phyloP scores from a whole-genome alignment of 2,329 filamentous ascomycete species.

The Mycosphaerelloides madeirae region DNA sequence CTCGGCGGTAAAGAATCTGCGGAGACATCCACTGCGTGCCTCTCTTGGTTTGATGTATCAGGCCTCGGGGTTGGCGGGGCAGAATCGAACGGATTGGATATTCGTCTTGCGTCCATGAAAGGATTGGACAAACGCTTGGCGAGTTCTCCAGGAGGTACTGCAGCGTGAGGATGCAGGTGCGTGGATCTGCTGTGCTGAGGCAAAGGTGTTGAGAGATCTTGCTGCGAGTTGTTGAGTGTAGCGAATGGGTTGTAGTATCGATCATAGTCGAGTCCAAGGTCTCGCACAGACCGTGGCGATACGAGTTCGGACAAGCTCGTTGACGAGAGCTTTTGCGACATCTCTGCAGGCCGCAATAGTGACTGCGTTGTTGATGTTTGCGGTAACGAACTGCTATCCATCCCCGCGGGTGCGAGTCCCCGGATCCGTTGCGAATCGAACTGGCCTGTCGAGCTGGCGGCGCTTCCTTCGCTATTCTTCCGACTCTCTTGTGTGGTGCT shows the following conservation, averaged over 20 bases:
- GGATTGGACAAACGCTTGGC: conserved; percentile 31
- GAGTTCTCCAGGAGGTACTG: conserved; percentile 22
- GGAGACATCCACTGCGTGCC: conserved; percentile 8
- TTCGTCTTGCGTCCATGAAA: conserved; percentile 28
- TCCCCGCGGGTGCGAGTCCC: neutral
- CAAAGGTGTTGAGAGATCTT: conserved; percentile 25
- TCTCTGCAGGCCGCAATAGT: conserved; percentile 15
- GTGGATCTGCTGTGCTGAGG: conserved; percentile 23
- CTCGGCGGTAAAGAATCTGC: conserved; percentile 10
- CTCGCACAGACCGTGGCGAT: conserved; percentile 32
- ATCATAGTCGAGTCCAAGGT: conserved; percentile 35
- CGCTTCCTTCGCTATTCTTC: conserved; percentile 18
- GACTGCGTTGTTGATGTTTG: conserved; percentile 11
- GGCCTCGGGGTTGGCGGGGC: conserved; percentile 19
- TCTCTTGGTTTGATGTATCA: conserved; percentile 9
- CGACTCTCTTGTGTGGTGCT: conserved; percentile 11
- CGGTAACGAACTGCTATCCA: neutral
- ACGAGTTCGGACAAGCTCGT: conserved; percentile 24
- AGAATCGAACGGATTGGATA: conserved; percentile 26
- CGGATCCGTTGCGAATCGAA: neutral
- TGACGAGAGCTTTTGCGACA: conserved; percentile 24
- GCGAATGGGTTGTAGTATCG: conserved; percentile 38
- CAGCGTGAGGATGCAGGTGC: conserved; percentile 17
- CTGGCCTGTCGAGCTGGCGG: conserved; percentile 8
- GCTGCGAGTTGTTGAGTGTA: conserved; percentile 31